Evolutionary conservation across 2,329 filamentous ascomycete genomes (phyloP), one percentile per base, ranked within the genome.

Genomic region (Sporothrix dimorphospora): DNA sequence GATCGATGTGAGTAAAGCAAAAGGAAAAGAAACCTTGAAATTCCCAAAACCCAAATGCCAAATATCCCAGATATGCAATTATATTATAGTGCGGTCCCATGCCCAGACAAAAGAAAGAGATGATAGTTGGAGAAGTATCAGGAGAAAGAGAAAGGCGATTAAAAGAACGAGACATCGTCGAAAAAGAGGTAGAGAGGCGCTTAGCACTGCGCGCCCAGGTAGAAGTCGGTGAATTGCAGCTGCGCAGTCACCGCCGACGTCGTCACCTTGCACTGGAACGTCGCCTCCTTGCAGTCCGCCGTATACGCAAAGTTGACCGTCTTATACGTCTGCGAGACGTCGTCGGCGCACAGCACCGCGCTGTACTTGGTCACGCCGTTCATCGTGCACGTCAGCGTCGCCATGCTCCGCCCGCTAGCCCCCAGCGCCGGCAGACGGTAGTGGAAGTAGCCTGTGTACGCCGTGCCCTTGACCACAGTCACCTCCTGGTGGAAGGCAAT

Each of bases 181-280:
- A 34, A 11, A 67, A 16, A 66, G 11, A 38, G 27, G 4, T 16
- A 24, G 7, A 49, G 42, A 21, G 3, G 16, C 12, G 30, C n/a
- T 14, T 47, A 61, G 68, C 68, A 70, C 51, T 45, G 40, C 3
- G 21, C 68, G 16, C 51, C 68, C n/a, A 59, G 38, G 53, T 70
- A 70, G 24, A 70, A 61, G n/a, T 59, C 68, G 68, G 68, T n/a
- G 21, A 70, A 70, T 40, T 70, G 68, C 51, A 70, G 40, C 51
- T 61, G 38, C 7, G 68, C 68, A 6, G 51, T 70, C 24, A 59
- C 68, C 1, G n/a, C 68, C 21, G 68, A 34, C 38, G 68, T 70
- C 53, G 68, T 59, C 30, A 38, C 68, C 38, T 59, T 49, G 68
- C 68, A 70, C 53, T 57, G 27, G 40, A 70, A 61, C 53, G 38